These are phyloP conservation scores for Rhodomyrtus tomentosa DNA, from an alignment of 345 rosid species.

Conservation along the genomic window DNA sequence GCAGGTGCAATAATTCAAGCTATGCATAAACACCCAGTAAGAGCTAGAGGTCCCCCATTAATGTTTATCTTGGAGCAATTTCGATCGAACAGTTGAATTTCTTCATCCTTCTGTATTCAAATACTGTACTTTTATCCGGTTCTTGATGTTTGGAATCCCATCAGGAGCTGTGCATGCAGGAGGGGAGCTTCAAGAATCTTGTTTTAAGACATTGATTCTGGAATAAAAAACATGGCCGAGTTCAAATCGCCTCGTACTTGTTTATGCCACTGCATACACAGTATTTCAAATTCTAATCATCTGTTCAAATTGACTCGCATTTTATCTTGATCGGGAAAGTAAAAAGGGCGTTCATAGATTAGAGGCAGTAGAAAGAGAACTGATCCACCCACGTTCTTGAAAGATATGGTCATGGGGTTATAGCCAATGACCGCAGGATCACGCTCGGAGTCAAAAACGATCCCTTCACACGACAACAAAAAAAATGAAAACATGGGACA, in stretches of 20 bases:
- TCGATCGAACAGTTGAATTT: background rate
- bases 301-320: background rate
- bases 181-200: background rate
- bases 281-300: too few species aligned
- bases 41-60: background rate
- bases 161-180: background rate
- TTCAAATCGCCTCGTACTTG: background rate
- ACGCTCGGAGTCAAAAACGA: background rate
- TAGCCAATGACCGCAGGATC: background rate
- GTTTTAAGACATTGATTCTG: background rate
- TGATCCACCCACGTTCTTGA: background rate
- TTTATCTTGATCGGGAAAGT: background rate
- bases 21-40: background rate
- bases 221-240: background rate
- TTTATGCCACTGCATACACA: too few species aligned
- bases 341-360: background rate
- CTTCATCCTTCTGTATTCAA: background rate
- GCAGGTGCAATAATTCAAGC: background rate
- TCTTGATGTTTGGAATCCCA: background rate
- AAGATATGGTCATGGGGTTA: background rate
- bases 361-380: background rate
- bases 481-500: background rate
- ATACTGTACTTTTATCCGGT: background rate
- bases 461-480: background rate
- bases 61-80: background rate